Evolutionary conservation across 306 rosid genomes (phyloP), one percentile per base, ranked within the genome.

Genomic region (Albizia julibrissin): DNA sequence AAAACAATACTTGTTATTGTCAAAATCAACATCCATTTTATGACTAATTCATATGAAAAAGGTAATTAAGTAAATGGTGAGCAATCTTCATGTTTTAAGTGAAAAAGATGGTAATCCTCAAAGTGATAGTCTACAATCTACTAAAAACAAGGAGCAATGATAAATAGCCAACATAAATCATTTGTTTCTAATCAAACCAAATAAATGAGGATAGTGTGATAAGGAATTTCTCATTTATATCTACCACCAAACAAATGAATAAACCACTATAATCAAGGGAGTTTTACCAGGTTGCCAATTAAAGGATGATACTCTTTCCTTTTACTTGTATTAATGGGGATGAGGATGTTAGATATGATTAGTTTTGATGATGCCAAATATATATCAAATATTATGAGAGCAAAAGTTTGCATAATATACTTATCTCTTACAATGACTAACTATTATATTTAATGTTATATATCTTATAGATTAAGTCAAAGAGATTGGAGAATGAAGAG

Each of bases 241-340:
- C 12, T 50, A 14, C 58, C 21, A 40, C 52, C 42, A 71, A 70
- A 69, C 42, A 6, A 62, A 26, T 26, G 21, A 62, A 62, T 27
- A 13, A 27, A 62, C 1, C 39, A 62, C 10, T 1, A 43, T 22
- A 43, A 18, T 22, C 66, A n/a, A 47, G 19, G 54, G 75, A 78
- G 27, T 34, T 50, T 14, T 33, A 33, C 26, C 71, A 24, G 56
- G 40, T 69, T 37, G 22, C 33, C 18, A 3, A 27, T 33, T 56
- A 47, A 80, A 8, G 62, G 47, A 42, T 80, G 72, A 44, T 58
- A 71, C 50, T 47, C 62, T 72, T 80, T 80, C 49, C 72, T 40
- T 61, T 31, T 33, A 33, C 37, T 33, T 33, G 37, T 19, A 70
- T 58, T 59, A 44, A 14, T 0, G 61, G 64, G 66, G 52, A 44